phyloP scores from a whole-genome alignment of 257 asterid genomes.

The Jasminum sambac region DNA sequence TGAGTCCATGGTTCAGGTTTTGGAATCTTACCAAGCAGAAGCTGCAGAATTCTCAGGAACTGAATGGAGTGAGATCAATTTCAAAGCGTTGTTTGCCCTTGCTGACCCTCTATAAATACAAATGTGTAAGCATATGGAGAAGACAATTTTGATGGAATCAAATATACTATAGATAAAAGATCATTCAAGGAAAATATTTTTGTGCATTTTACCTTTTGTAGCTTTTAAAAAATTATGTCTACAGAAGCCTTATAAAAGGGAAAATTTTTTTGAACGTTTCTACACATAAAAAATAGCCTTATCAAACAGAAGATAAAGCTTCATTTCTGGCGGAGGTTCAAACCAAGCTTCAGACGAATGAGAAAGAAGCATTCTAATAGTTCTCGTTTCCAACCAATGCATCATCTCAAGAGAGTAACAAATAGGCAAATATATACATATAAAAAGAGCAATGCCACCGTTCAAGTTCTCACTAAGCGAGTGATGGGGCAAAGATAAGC shows the following conservation, averaged over 20 bases:
- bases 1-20: background rate
- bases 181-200: background rate
- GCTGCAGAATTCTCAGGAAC: slow-evolving; percentile 28
- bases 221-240: background rate
- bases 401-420: background rate
- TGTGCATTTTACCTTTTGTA: background rate
- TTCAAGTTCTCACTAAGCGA: background rate
- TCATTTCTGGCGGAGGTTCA: background rate
- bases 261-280: too few relatives aligned
- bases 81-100: slow-evolving; percentile 76
- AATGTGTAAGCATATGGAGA: background rate
- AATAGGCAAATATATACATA: background rate
- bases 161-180: background rate
- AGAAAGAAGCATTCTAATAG: background rate
- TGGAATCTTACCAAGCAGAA: slow-evolving; percentile 18
- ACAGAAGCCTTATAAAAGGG: too few relatives aligned
- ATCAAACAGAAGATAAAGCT: background rate
- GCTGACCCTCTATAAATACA: slow-evolving; percentile 64
- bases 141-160: background rate
- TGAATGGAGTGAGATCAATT: slow-evolving; percentile 83
- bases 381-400: background rate
- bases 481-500: background rate
- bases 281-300: too few relatives aligned
- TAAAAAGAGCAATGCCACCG: background rate
- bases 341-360: background rate